Conservation (phyloP, 2,329 filamentous ascomycete species). For the Penicillium sp. region DNA sequence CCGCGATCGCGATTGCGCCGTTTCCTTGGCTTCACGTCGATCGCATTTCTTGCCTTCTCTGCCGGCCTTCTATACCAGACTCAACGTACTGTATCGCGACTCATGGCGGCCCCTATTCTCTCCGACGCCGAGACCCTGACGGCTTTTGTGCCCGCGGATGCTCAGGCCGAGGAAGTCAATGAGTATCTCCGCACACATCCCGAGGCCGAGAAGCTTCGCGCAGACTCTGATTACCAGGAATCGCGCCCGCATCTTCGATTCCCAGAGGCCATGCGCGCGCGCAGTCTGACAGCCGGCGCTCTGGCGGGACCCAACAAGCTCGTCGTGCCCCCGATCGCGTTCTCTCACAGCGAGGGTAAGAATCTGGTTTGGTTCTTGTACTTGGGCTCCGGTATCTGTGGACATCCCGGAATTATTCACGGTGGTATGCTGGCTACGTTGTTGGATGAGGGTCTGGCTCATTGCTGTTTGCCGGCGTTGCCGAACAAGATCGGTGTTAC, state of each 20-base stretch:
- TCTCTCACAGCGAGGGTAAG: conserved; percentile 71
- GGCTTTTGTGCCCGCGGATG: conserved; percentile 64
- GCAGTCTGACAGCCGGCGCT: conserved; percentile 81
- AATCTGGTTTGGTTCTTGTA: conserved; percentile 73
- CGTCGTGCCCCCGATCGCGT: conserved; percentile 78
- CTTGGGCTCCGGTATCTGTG: conserved; percentile 78
- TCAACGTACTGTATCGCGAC: conserved; percentile 29
- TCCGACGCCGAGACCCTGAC: conserved; percentile 74
- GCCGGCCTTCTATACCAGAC: conserved; percentile 37
- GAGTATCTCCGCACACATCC: conserved; percentile 75
- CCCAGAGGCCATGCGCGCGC: conserved; percentile 67
- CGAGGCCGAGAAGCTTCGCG: conserved; percentile 69
- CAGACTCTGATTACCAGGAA: conserved; percentile 69
- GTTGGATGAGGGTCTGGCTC: conserved; percentile 84
- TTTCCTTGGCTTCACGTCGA: conserved; percentile 41
- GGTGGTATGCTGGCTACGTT: conserved; percentile 90
- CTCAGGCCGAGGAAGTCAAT: conserved; percentile 64
- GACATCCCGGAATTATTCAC: conserved; percentile 88
- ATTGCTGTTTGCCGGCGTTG: conserved; percentile 84
- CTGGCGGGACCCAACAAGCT: conserved; percentile 76
- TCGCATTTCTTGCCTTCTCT: conserved; percentile 41
- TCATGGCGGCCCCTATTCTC: conserved; percentile 49
- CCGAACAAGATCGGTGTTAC: conserved; percentile 82
- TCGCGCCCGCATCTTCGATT: conserved; percentile 87
- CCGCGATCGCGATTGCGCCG: conserved; percentile 39